Conservation (phyloP, 495 filamentous ascomycete species). For the Penicillium alfredii region DNA sequence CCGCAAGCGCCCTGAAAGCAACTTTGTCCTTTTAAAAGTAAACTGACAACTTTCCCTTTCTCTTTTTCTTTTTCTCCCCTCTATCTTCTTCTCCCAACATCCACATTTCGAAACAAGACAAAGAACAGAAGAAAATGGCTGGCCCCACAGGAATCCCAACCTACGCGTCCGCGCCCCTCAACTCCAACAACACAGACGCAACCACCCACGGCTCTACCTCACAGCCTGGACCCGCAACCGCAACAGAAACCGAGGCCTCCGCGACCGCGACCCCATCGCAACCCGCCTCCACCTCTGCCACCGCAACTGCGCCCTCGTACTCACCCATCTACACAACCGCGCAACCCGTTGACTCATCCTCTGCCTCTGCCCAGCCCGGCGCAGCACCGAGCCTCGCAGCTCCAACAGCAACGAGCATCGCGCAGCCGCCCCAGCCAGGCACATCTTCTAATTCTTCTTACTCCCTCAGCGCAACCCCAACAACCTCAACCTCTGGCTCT, state of each 20-base stretch:
- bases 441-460: constrained; percentile 2
- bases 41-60: constrained; percentile 1
- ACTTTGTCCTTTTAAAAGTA: constrained; percentile 14
- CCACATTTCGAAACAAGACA: constrained; percentile 2
- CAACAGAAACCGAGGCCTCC: constrained; percentile 20
- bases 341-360: constrained; percentile 32
- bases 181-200: constrained; percentile 26
- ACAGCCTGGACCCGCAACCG: constrained; percentile 39
- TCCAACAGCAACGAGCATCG: constrained; percentile 16
- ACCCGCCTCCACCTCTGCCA: constrained; percentile 22
- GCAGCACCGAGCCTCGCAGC: constrained; percentile 20
- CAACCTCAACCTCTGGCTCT: constrained; percentile 6
- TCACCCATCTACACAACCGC: constrained; percentile 43
- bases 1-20: too few species aligned
- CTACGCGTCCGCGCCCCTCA: constrained; percentile 56
- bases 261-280: constrained; percentile 13
- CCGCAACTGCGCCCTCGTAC: constrained; percentile 35
- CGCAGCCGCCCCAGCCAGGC: constrained; percentile 12
- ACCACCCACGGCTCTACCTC: constrained; percentile 14
- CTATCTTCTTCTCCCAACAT: neutral
- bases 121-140: too few species aligned
- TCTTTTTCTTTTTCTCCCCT: neutral
- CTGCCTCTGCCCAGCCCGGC: constrained; percentile 39
- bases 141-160: constrained; percentile 54
- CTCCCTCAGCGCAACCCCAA: constrained; percentile 20